Evolutionary conservation across 495 filamentous ascomycete species (phyloP).

Genomic region (Xylaria cubensis): DNA sequence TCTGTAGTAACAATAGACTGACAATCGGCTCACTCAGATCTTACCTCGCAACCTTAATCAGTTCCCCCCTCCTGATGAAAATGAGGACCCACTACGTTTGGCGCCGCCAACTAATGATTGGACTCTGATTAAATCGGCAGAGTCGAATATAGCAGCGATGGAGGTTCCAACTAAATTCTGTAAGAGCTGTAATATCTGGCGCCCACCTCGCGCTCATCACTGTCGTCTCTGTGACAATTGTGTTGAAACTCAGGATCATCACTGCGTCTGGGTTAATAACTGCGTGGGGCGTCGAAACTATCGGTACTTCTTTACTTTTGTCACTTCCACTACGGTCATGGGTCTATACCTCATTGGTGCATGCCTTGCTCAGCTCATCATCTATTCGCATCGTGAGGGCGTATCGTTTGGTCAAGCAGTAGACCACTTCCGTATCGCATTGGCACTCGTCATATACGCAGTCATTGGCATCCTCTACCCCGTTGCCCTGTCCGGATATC

Average conservation of each 20-base stretch:
- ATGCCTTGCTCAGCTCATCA: constrained; percentile 77
- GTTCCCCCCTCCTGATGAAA: constrained; percentile 60
- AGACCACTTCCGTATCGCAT: constrained; percentile 74
- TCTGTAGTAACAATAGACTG: constrained; percentile 24
- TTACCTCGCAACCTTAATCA: constrained; percentile 79
- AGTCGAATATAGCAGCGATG: constrained; percentile 78
- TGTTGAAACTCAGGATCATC: constrained; percentile 96
- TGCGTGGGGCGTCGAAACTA: constrained; percentile 98
- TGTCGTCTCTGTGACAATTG: constrained; percentile 97
- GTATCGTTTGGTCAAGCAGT: constrained; percentile 73
- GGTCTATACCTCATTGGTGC: constrained; percentile 76
- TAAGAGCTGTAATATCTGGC: constrained; percentile 96
- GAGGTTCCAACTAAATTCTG: constrained; percentile 98
- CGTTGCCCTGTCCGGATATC: constrained; percentile 81
- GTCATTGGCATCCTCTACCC: constrained; percentile 80
- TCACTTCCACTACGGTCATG: constrained; percentile 76
- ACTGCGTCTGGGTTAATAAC: constrained; percentile 99
- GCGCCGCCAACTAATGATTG: constrained; percentile 89
- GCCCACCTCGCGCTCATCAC: constrained; percentile 92
- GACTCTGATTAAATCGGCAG: constrained; percentile 83
- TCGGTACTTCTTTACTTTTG: constrained; percentile 94
- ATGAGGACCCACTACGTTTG: constrained; percentile 77
- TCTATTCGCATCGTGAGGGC: constrained; percentile 66
- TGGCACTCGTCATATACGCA: constrained; percentile 88
- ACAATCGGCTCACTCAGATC: constrained; percentile 60